Evolutionary conservation across 2,329 filamentous ascomycete species (phyloP).

Genomic region (Fusarium nanum): DNA sequence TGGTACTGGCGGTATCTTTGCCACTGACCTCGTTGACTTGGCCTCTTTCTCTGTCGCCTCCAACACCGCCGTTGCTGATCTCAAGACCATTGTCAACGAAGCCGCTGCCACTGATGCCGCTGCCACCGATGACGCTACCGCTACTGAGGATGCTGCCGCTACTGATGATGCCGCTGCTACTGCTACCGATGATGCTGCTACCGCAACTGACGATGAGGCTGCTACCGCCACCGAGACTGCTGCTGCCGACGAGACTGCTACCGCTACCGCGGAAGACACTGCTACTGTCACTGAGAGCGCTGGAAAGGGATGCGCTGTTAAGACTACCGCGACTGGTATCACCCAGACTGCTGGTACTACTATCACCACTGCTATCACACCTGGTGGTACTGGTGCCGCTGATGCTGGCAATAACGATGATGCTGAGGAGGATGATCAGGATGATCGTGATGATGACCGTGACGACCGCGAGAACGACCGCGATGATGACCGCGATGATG

Average conservation of each 20-base stretch:
- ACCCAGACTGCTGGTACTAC: neutral
- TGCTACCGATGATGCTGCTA: neutral
- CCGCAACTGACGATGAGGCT: neutral
- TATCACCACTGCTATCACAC: neutral
- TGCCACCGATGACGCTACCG: neutral
- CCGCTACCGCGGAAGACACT: neutral
- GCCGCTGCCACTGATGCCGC: neutral
- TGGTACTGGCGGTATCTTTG: slow-evolving; percentile 15
- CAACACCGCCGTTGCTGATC: slow-evolving; percentile 6
- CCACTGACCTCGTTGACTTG: neutral
- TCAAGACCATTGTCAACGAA: slow-evolving; percentile 8
- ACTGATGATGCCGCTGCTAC: neutral
- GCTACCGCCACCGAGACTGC: neutral
- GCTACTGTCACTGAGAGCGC: neutral
- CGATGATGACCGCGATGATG: neutral
- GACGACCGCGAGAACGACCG: neutral
- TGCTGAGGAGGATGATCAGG: neutral
- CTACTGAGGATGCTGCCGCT: neutral
- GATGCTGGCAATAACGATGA: neutral
- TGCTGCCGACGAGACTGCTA: neutral
- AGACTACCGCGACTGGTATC: neutral
- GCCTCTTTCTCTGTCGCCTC: neutral
- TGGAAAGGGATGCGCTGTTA: neutral
- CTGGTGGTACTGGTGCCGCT: neutral
- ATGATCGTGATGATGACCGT: neutral